These are phyloP conservation scores for Golubevia pallescens DNA, from an alignment of 1,284 basidiomycete genomes.

Conservation along the genomic window DNA sequence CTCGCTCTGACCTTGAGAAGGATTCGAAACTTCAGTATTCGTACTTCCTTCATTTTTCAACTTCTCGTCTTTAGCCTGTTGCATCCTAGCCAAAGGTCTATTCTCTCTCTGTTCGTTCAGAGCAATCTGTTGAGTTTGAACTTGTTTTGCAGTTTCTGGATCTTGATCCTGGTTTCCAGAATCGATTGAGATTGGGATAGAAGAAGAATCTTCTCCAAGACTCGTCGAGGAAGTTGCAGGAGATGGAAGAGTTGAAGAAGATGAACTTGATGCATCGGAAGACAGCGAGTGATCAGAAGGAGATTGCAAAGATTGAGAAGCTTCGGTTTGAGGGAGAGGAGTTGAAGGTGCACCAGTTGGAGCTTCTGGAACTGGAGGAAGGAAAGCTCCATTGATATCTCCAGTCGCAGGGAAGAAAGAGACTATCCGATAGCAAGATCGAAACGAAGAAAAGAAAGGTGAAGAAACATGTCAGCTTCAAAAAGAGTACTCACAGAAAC, in stretches of 20 bases:
- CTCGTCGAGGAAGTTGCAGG: background rate
- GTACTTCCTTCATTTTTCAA: slow-evolving; percentile 19
- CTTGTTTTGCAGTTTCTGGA: slow-evolving; percentile 17
- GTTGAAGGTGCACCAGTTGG: slow-evolving; percentile 6
- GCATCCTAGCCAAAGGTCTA: slow-evolving; percentile 55
- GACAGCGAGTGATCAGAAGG: background rate
- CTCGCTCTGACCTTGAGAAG: slow-evolving; percentile 7
- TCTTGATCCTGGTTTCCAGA: background rate
- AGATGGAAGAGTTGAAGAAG: background rate
- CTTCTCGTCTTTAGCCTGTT: slow-evolving; percentile 50
- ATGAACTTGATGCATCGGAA: slow-evolving; percentile 4
- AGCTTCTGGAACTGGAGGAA: slow-evolving; percentile 28
- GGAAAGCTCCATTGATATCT: slow-evolving; percentile 59
- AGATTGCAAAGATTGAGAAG: slow-evolving; percentile 1
- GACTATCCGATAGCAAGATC: slow-evolving; percentile 10
- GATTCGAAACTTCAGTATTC: background rate
- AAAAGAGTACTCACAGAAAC: too few species aligned
- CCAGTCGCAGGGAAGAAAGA: slow-evolving; percentile 63
- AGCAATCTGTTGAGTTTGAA: slow-evolving; percentile 11
- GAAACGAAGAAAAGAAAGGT: background rate
- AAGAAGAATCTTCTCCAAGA: background rate
- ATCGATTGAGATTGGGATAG: background rate
- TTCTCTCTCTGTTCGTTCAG: slow-evolving; percentile 46
- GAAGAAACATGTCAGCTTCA: too few species aligned
- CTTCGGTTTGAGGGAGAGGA: slow-evolving; percentile 6